phyloP scores from a whole-genome alignment of 2,329 filamentous ascomycete species.

The Biscogniauxia mediterranea region DNA sequence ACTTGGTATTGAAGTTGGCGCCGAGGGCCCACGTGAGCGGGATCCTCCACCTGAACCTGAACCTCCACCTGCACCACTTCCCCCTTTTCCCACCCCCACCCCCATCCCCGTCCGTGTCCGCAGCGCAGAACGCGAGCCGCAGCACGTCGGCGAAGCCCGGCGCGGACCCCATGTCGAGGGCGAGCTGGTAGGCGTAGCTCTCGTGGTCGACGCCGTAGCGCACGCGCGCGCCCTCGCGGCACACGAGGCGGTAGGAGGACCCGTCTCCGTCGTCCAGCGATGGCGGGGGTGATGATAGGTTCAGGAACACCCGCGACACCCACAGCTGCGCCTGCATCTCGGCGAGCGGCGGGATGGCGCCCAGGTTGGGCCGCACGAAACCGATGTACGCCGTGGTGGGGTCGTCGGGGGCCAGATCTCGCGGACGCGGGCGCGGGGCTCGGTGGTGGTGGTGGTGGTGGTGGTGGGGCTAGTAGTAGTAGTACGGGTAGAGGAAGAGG shows the following conservation, averaged over 20 bases:
- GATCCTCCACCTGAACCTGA: slow-evolving; percentile 12
- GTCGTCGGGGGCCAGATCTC: slow-evolving; percentile 47
- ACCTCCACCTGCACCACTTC: background rate
- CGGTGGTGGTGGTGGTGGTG: background rate
- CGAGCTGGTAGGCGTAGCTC: slow-evolving; percentile 49
- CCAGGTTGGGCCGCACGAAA: slow-evolving; percentile 43
- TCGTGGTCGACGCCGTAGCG: slow-evolving; percentile 46
- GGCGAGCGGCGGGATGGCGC: slow-evolving; percentile 47
- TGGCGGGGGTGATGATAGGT: too few species aligned
- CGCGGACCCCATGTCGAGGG: slow-evolving; percentile 48
- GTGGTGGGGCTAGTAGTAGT: slow-evolving; percentile 18
- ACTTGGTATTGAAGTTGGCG: slow-evolving; percentile 50
- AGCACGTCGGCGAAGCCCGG: slow-evolving; percentile 37
- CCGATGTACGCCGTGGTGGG: slow-evolving; percentile 45
- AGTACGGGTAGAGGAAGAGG: slow-evolving; percentile 41
- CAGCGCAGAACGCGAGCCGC: slow-evolving; percentile 28
- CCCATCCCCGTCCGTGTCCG: too few species aligned
- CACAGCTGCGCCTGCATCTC: slow-evolving; percentile 50
- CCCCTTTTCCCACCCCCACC: too few species aligned
- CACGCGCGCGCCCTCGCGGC: slow-evolving; percentile 31
- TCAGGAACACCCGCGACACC: slow-evolving; percentile 36
- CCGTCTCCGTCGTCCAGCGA: slow-evolving; percentile 34
- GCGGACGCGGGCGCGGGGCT: slow-evolving; percentile 36
- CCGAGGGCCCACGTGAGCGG: slow-evolving; percentile 47
- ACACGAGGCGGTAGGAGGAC: slow-evolving; percentile 40